phyloP scores from a whole-genome alignment of 208 protist species.

The Trypanosomatidae sp. region DNA sequence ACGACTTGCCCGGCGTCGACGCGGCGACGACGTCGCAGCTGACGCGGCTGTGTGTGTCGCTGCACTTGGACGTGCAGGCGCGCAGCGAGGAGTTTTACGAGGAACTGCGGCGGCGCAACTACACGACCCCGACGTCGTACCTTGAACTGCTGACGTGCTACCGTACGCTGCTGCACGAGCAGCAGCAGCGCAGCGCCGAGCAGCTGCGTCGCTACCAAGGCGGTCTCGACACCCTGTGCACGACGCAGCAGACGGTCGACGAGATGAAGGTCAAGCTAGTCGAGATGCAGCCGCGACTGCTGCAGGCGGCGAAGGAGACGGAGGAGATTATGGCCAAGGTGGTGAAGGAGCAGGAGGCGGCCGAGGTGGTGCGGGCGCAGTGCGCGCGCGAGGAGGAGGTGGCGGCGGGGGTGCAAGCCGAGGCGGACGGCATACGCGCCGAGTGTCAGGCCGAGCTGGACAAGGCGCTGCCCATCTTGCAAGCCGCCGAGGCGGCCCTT shows the following conservation, averaged over 20 bases:
- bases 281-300: slow-evolving; percentile 90
- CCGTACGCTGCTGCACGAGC: slow-evolving; percentile 70
- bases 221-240: slow-evolving; percentile 88
- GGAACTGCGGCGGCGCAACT: slow-evolving; percentile 89
- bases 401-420: slow-evolving; percentile 75
- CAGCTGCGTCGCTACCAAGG: slow-evolving; percentile 81
- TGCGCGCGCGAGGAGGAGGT: slow-evolving; percentile 79
- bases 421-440: slow-evolving; percentile 79
- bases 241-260: slow-evolving; percentile 90
- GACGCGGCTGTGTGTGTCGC: slow-evolving; percentile 82
- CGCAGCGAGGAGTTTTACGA: slow-evolving; percentile 87
- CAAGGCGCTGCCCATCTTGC: slow-evolving; percentile 89
- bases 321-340: slow-evolving; percentile 89
- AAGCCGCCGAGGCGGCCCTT: slow-evolving; percentile 88
- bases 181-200: slow-evolving; percentile 45
- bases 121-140: slow-evolving; percentile 95
- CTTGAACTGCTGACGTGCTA: slow-evolving; percentile 91
- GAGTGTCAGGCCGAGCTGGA: slow-evolving; percentile 92
- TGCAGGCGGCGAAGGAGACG: slow-evolving; percentile 88
- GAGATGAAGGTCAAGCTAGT: slow-evolving; percentile 93
- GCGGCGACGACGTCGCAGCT: slow-evolving; percentile 44
- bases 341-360: slow-evolving; percentile 80
- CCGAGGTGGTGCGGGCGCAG: slow-evolving; percentile 71
- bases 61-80: slow-evolving; percentile 85
- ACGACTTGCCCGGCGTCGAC: slow-evolving; percentile 21